Percentiles rank a stretch among this genome's conserved stretches.
Conservation (phyloP, 352 stramenopile species). For the Pythium insidiosum region DNA sequence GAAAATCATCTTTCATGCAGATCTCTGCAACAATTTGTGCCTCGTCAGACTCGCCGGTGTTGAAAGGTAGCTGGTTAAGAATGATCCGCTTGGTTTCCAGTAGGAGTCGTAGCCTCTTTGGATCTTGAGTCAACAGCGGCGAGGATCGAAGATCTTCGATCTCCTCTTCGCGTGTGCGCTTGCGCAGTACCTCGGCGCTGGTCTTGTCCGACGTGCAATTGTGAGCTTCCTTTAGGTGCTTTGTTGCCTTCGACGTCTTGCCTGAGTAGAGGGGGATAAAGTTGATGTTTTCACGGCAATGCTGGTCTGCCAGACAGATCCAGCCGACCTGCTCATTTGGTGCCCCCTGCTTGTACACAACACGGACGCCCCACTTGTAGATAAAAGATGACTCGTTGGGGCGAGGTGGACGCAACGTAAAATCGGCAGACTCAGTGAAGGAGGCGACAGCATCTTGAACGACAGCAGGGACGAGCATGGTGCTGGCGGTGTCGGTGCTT, state of each 20-base stretch:
- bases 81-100: too few species aligned
- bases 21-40: constrained; percentile 1
- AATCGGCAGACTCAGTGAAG: not conserved
- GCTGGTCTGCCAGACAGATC: not conserved
- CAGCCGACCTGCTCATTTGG: not conserved
- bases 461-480: not conserved
- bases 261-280: not conserved
- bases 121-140: not conserved
- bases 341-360: constrained; percentile 1
- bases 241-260: constrained; percentile 5
- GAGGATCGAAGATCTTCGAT: not conserved
- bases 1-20: not conserved
- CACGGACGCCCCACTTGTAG: not conserved
- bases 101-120: not conserved
- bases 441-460: not conserved
- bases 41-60: not conserved
- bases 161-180: not conserved
- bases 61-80: constrained; percentile 1
- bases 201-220: constrained; percentile 1
- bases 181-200: not conserved
- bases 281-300: not conserved
- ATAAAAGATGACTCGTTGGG: not conserved
- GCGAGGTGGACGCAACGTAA: not conserved
- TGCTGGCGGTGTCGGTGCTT: not conserved
- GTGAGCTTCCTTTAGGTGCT: constrained; percentile 4